Evolutionary conservation across 2,329 filamentous ascomycete genomes (phyloP), one percentile per base, ranked within the genome.

Genomic region (Periglandula ipomoeae): DNA sequence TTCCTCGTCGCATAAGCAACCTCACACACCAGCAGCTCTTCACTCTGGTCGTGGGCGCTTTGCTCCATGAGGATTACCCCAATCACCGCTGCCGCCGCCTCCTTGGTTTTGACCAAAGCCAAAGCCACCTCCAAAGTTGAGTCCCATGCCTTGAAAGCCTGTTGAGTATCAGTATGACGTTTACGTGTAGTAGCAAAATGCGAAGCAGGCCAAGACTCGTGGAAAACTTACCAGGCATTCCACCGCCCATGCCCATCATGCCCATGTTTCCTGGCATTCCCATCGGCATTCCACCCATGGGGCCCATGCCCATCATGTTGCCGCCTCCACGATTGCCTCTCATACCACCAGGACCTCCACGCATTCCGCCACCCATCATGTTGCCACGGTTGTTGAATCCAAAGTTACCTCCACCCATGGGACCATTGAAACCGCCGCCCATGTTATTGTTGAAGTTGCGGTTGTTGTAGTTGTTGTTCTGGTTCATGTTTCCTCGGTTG

Each of bases 11-110:
- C 20, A 15, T 23, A 43, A 20, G 19, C 27, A 7, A 15, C 32
- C 27, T 49, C 19, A 23, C 23, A 8, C 17, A 47, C 48, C 37
- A 17, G 23, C 13, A 44, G 34, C 44, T 43, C 35, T 32, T 65
- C 72, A 76, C 62, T 90, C 87, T 52, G 86, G 85, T 53, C 87
- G 78, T 55, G 85, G 84, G 56, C 87, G 76, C 70, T 93, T 93
- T 3, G 83, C 82, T 26, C 86, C 86, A 57, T 91, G 87, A 5
- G 87, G 87, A 59, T 91, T 91, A 73, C 86, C 87, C 66, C 81
- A 81, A 48, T 83, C 82, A 50, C 81, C 68, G 48, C 67, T 69
- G 43, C 66, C 70, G 37, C 67, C 67, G 43, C 69, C 68, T 26
- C 65, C 65, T 54, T 76, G 75, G 57, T 73, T 68, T 50, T 64